Percentiles rank a stretch among this genome's conserved stretches.
phyloP scores from a whole-genome alignment of 768 basidiomycete genomes.

The Hypholoma sublateritium region DNA sequence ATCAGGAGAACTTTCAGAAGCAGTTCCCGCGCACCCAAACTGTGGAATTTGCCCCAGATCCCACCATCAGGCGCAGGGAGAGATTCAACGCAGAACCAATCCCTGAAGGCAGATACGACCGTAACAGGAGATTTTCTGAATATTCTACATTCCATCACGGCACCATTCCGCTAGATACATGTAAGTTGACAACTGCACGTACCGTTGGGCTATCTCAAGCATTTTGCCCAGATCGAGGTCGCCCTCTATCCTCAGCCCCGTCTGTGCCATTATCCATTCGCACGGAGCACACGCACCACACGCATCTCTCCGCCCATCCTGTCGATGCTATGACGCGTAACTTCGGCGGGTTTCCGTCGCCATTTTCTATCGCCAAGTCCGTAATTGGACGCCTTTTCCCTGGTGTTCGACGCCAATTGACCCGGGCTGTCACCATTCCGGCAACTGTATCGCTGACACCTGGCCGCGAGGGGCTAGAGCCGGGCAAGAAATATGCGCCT shows the following conservation, averaged over 20 bases:
- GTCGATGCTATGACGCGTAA: conserved; percentile 38
- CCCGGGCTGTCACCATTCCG: conserved; percentile 75
- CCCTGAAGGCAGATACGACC: too few relatives aligned
- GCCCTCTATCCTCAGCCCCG: conserved; percentile 1
- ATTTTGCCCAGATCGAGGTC: conserved; percentile 7
- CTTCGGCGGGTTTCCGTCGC: conserved; percentile 79
- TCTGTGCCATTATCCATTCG: conserved; percentile 13
- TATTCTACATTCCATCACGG: not conserved
- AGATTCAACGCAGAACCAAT: not conserved
- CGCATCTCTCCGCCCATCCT: conserved; percentile 15
- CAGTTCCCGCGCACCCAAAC: conserved; percentile 40
- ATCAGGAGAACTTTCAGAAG: conserved; percentile 7
- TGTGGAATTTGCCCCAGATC: conserved; percentile 36
- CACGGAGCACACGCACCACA: conserved; percentile 12
- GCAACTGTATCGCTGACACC: conserved; percentile 61
- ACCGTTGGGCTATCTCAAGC: not conserved
- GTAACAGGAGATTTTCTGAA: too few relatives aligned
- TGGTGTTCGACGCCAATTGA: conserved; percentile 51
- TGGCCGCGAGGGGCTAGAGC: conserved; percentile 32
- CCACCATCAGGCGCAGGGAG: conserved; percentile 27
- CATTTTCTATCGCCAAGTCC: conserved; percentile 49
- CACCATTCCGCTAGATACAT: not conserved
- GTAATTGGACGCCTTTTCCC: conserved; percentile 66
- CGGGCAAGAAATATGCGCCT: conserved; percentile 56
- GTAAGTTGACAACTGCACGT: not conserved